These are phyloP conservation scores for Coccinonectria pachysandricola DNA, from an alignment of 2,329 filamentous ascomycete genomes.

Conservation along the genomic window DNA sequence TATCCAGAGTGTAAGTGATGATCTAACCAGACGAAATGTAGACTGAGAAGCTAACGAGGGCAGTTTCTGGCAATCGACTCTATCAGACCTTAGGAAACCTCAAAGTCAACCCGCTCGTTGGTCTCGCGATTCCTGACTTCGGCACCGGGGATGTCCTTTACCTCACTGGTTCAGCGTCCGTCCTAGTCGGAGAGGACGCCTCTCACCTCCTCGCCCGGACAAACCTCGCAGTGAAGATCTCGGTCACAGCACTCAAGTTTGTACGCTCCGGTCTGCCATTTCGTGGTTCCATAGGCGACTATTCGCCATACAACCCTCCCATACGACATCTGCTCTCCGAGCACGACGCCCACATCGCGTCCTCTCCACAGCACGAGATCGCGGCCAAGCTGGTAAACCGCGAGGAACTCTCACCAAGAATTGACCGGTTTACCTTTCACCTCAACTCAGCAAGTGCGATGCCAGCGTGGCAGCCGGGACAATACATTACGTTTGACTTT, in stretches of 20 bases:
- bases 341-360: constrained; percentile 17
- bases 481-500: constrained; percentile 72
- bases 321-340: constrained; percentile 57
- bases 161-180: constrained; percentile 56
- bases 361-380: constrained; percentile 8
- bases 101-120: constrained; percentile 52
- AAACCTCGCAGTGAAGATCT: constrained; percentile 63
- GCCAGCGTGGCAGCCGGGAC: constrained; percentile 52
- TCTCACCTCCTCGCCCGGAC: constrained; percentile 53
- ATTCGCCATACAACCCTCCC: constrained; percentile 70
- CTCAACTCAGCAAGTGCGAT: constrained; percentile 15
- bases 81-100: constrained; percentile 81
- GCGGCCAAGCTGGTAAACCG: constrained; percentile 49
- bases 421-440: constrained; percentile 52
- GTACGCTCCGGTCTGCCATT: constrained; percentile 59
- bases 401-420: constrained; percentile 51
- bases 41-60: too few species aligned
- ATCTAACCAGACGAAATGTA: too few species aligned
- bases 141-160: constrained; percentile 64
- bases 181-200: constrained; percentile 56
- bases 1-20: constrained; percentile 61
- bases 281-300: constrained; percentile 45
- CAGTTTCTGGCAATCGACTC: constrained; percentile 65
- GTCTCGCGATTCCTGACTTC: constrained; percentile 66
- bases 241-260: constrained; percentile 48